phyloP scores from a whole-genome alignment of 169 alveolate genomes.

The Plasmodium billcollinsi region DNA sequence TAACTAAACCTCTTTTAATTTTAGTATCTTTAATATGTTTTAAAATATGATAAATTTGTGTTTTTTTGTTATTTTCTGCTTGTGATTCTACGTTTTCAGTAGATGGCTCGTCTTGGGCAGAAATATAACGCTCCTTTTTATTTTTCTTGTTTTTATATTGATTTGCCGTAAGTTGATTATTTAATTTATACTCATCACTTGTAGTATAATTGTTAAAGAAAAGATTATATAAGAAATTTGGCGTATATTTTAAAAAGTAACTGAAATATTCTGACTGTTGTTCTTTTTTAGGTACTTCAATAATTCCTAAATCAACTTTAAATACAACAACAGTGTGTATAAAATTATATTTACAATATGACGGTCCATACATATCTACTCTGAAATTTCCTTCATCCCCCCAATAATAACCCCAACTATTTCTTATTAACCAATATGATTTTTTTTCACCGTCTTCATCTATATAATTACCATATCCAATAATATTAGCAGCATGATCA shows the following conservation, averaged over 20 bases:
- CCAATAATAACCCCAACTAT: slow-evolving; percentile 78
- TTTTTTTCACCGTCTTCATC: slow-evolving; percentile 33
- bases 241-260: slow-evolving; percentile 11
- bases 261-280: not conserved
- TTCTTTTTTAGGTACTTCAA: slow-evolving; percentile 26
- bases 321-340: slow-evolving; percentile 54
- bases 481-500: slow-evolving; percentile 76
- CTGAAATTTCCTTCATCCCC: slow-evolving; percentile 74
- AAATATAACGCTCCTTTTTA: not conserved
- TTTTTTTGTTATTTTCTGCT: slow-evolving; percentile 9
- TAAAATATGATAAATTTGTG: slow-evolving; percentile 10
- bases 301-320: slow-evolving; percentile 25
- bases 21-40: slow-evolving; percentile 35
- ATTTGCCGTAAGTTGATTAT: no score
- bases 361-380: slow-evolving; percentile 75
- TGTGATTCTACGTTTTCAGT: not conserved
- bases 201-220: slow-evolving; percentile 7
- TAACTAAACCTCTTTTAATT: slow-evolving; percentile 1
- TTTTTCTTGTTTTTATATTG: not conserved
- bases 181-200: not conserved
- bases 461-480: slow-evolving; percentile 79
- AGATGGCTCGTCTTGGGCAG: not conserved
- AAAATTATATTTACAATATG: slow-evolving; percentile 30
- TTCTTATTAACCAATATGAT: slow-evolving; percentile 66
- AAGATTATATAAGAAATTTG: slow-evolving; percentile 5